Evolutionary conservation across 1,139 yeast species (phyloP).

Genomic region (Geotrichum phurueaensis): DNA sequence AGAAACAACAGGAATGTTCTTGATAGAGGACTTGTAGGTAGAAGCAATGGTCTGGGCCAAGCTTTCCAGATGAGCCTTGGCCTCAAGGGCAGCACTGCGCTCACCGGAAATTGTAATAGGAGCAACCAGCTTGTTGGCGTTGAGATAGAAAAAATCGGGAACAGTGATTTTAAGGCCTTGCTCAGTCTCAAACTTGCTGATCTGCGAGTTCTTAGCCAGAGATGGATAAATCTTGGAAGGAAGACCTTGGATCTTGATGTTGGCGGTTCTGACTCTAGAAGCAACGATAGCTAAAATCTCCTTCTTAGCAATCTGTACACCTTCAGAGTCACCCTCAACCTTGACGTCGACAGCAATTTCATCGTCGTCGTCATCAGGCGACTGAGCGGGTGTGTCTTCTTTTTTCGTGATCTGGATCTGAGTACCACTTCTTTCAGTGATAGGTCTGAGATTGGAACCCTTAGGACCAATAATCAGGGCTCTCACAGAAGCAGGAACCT

Average conservation of each 20-base stretch:
- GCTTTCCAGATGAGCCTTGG: conserved; percentile 44
- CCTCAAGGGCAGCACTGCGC: conserved; percentile 51
- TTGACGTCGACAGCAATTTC: conserved; percentile 55
- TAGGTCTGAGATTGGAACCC: conserved; percentile 78
- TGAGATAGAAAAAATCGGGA: conserved; percentile 28
- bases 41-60: conserved; percentile 41
- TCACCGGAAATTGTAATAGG: conserved; percentile 53
- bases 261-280: conserved; percentile 46
- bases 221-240: conserved; percentile 35
- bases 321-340: conserved; percentile 81
- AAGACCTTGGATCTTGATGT: conserved; percentile 36
- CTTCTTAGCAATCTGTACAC: conserved; percentile 66
- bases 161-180: conserved; percentile 34
- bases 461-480: conserved; percentile 83
- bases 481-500: conserved; percentile 73
- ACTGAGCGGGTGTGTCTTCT: conserved; percentile 26
- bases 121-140: conserved; percentile 21
- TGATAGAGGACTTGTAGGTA: conserved; percentile 37
- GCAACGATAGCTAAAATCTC: conserved; percentile 68
- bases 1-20: conserved; percentile 45
- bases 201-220: conserved; percentile 21
- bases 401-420: conserved; percentile 65
- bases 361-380: conserved; percentile 40
- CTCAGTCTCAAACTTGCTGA: conserved; percentile 17
- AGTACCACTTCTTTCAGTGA: conserved; percentile 64